Evolutionary conservation across 2,329 filamentous ascomycete genomes (phyloP).

Genomic region (Davidsoniella virescens): DNA sequence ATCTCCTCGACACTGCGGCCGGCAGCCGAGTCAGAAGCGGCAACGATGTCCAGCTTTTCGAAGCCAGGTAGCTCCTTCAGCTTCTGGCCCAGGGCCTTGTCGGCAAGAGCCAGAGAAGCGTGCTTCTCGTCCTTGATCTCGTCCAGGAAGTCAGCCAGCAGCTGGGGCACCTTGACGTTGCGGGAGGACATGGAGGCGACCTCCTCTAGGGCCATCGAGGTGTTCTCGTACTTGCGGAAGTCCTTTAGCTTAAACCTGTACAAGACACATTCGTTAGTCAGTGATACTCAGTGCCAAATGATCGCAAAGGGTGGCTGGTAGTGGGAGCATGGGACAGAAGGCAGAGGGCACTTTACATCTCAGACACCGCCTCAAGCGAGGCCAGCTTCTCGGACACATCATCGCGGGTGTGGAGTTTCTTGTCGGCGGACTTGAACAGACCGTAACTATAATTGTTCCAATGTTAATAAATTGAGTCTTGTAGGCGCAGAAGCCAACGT

Average conservation of each 20-base stretch:
- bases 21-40: constrained; percentile 62
- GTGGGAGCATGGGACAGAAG: background rate
- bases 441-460: constrained; percentile 52
- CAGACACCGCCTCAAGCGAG: constrained; percentile 69
- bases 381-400: constrained; percentile 59
- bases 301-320: background rate
- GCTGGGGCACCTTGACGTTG: constrained; percentile 86
- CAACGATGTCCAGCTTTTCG: constrained; percentile 66
- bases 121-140: constrained; percentile 96
- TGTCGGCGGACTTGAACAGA: constrained; percentile 95
- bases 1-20: constrained; percentile 48
- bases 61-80: constrained; percentile 86
- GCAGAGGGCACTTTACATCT: constrained; percentile 46
- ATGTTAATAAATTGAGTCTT: constrained; percentile 5
- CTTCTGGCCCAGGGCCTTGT: constrained; percentile 78
- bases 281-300: background rate
- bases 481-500: background rate
- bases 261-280: constrained; percentile 11
- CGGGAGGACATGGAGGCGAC: constrained; percentile 55
- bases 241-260: constrained; percentile 81
- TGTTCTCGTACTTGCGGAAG: constrained; percentile 94
- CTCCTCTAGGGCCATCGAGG: constrained; percentile 77
- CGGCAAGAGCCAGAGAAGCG: constrained; percentile 80
- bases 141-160: constrained; percentile 67
- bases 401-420: constrained; percentile 87